Base-by-base conservation (phyloP, 352 stramenopile genomes). In the Pythium phragmitis region DNA sequence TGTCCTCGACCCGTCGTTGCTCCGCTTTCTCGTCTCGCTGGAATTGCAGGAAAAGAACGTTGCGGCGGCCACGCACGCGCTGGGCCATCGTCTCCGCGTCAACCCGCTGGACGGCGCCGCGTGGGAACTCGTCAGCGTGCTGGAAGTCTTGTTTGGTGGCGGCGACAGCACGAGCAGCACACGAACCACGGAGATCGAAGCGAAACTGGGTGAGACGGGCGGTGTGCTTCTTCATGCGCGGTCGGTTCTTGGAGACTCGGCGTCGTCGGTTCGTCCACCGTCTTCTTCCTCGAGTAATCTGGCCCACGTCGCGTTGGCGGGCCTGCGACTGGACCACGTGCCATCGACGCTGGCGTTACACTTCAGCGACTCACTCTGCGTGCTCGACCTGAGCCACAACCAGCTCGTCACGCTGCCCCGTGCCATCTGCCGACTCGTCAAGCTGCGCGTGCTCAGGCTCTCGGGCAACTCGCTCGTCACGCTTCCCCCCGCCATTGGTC, bases 81-180 rank as follows among this genome's bases (percentile, higher is more conserved):
- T 73, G 9, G 17, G 28, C 23, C 60, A 66, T 46, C 66, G 51
- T 5, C 21, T 65, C 5, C 46, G 56, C 14, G 7, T 30, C 6
- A 62, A 73, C 48, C 47, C 49, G 8, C 19, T 73, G 14, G 50
- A 73, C 33, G 7, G 33, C 3, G n/a, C 9, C 13, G 28, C 60
- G 41, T 92, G 83, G 83, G 67, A 68, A 9, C 60, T 92, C 41
- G 57, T 82, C 34, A 8, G 83, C 16, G 68, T 52, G 8, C 53
- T 90, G 50, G 83, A 92, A 49, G 72, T 90, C 52, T 41, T 89
- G 5, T 80, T 89, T 70, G 83, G 81, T 8, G 61, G 34, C 70
- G 83, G 83, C 7, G 61, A 30, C 26, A 30, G 65, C n/a, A 60
- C 37, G 2, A 45, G 17, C 42, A 28, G 2, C 30, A 14, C 23